Conservation (phyloP, 1,284 basidiomycete genomes). For the Trichosporon sp. region DNA sequence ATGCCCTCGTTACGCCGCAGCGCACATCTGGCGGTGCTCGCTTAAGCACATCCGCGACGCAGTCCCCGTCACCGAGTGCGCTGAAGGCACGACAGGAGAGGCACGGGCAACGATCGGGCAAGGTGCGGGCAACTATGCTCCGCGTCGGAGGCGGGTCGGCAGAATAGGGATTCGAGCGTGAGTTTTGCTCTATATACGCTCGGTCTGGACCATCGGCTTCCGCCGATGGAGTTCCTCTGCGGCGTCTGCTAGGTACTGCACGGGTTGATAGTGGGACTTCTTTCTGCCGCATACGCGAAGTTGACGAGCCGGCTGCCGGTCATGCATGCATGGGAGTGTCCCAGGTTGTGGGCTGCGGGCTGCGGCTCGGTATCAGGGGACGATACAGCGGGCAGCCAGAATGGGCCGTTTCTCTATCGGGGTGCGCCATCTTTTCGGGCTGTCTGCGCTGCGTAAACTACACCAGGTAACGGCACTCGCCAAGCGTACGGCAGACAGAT, state of each 20-base stretch:
- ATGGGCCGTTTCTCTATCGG: no score
- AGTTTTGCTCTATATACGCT: not conserved
- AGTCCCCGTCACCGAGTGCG: not conserved
- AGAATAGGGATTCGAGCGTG: not conserved
- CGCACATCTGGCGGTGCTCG: not conserved
- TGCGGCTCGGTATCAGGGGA: no score
- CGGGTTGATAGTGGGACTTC: not conserved
- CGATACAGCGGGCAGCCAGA: no score
- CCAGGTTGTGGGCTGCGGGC: not conserved
- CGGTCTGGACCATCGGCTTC: not conserved
- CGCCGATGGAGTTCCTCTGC: not conserved
- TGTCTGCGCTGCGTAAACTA: no score
- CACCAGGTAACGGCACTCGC: no score
- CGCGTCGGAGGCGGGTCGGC: not conserved
- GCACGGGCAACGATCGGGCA: slow-evolving; percentile 2
- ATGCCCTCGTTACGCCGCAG: not conserved
- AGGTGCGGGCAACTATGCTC: slow-evolving; percentile 2
- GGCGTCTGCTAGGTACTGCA: not conserved
- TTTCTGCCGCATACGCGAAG: not conserved
- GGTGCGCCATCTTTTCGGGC: no score
- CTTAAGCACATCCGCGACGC: not conserved
- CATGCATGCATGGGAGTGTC: not conserved
- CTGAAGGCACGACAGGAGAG: not conserved
- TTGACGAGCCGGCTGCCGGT: not conserved
- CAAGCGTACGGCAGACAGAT: not conserved